Evolutionary conservation across 305 asterid species (phyloP).

Genomic region (Rubia balearica): DNA sequence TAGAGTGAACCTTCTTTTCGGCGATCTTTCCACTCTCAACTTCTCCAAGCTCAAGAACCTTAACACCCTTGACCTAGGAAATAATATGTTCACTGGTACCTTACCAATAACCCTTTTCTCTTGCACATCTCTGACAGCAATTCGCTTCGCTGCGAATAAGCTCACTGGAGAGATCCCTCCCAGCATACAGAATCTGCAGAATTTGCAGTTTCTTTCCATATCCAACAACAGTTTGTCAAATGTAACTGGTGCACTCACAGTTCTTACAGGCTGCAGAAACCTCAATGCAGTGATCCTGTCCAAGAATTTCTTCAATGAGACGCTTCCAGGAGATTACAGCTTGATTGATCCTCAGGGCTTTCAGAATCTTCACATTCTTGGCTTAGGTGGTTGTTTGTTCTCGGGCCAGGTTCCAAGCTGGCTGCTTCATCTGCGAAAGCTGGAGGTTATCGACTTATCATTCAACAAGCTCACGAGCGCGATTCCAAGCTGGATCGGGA

Average conservation of each 20-base stretch:
- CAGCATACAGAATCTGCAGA: slow-evolving; percentile 41
- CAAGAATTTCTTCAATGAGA: slow-evolving; percentile 56
- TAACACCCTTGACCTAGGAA: slow-evolving; percentile 64
- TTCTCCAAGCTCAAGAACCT: slow-evolving; percentile 60
- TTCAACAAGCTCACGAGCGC: slow-evolving; percentile 46
- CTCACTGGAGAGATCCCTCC: slow-evolving; percentile 60
- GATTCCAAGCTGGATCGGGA: slow-evolving; percentile 71
- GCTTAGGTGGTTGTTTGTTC: slow-evolving; percentile 67
- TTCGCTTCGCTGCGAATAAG: slow-evolving; percentile 66
- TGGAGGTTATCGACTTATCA: slow-evolving; percentile 75
- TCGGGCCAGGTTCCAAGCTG: slow-evolving; percentile 66
- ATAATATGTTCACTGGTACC: slow-evolving; percentile 53
- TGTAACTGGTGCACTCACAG: slow-evolving; percentile 49
- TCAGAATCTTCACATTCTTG: slow-evolving; percentile 56
- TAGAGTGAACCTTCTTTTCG: slow-evolving; percentile 62
- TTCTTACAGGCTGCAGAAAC: slow-evolving; percentile 60
- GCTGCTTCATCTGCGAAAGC: slow-evolving; percentile 45
- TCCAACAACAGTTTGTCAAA: slow-evolving; percentile 74
- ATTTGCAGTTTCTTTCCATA: slow-evolving; percentile 72
- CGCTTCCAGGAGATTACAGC: slow-evolving; percentile 38
- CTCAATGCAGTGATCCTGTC: slow-evolving; percentile 62
- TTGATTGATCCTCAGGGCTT: slow-evolving; percentile 35
- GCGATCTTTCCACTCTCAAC: slow-evolving; percentile 60
- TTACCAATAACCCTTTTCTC: slow-evolving; percentile 62
- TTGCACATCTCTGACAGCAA: slow-evolving; percentile 62